Conservation (phyloP, 2,329 filamentous ascomycete species). For the Gnomoniopsis sp. region DNA sequence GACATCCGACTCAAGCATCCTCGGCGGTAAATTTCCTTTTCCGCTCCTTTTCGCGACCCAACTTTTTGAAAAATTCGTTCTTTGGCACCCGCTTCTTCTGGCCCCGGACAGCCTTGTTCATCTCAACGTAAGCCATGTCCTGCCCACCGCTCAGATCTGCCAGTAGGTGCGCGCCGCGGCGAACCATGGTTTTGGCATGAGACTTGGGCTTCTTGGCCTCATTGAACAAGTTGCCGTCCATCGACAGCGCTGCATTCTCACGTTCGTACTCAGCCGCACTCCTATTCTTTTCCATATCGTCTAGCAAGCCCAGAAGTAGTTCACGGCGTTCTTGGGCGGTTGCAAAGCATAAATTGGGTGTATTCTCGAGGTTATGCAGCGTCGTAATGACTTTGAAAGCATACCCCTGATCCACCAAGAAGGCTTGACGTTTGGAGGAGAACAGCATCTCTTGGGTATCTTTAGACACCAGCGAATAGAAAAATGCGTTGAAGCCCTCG, state of each 20-base stretch:
- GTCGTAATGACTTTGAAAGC: slow-evolving; percentile 99
- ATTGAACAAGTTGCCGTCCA: slow-evolving; percentile 38
- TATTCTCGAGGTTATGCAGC: slow-evolving; percentile 83
- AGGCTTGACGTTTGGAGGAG: slow-evolving; percentile 93
- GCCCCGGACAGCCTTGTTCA: slow-evolving; percentile 70
- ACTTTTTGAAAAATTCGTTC: slow-evolving; percentile 63
- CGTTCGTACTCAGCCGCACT: slow-evolving; percentile 24
- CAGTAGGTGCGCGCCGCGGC: slow-evolving; percentile 79
- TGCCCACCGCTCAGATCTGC: slow-evolving; percentile 86
- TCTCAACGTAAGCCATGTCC: slow-evolving; percentile 92
- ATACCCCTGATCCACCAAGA: slow-evolving; percentile 96
- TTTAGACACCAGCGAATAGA: slow-evolving; percentile 95
- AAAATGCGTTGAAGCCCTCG: slow-evolving; percentile 98
- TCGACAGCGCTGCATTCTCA: slow-evolving; percentile 25
- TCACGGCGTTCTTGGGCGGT: slow-evolving; percentile 79
- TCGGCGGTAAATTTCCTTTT: slow-evolving; percentile 30
- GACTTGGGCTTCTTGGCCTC: slow-evolving; percentile 22
- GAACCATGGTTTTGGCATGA: slow-evolving; percentile 52
- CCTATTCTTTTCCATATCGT: slow-evolving; percentile 67
- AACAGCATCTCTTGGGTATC: slow-evolving; percentile 98
- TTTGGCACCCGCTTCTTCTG: slow-evolving; percentile 58
- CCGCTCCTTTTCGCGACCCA: slow-evolving; percentile 59
- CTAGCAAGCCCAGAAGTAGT: slow-evolving; percentile 81
- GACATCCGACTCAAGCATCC: background rate
- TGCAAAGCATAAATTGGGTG: slow-evolving; percentile 75